A percentile compares a stretch with the other conserved stretches of the same genome.
phyloP scores from a whole-genome alignment of 2,329 filamentous ascomycete species.

The Penicillium occitanis region DNA sequence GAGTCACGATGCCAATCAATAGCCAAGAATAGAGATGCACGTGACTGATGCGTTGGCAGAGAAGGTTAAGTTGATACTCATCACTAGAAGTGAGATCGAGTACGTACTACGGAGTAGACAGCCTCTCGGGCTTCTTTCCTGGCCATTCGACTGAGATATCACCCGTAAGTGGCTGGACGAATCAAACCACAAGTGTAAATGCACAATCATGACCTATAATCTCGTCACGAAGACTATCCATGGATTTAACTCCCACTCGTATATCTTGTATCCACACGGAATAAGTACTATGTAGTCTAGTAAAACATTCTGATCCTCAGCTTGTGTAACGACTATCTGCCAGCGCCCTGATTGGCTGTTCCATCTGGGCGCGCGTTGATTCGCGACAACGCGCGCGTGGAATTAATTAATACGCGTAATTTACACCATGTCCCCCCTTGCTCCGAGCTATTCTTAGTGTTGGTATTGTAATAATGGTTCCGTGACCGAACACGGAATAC shows the following conservation, averaged over 20 bases:
- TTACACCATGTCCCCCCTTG: not conserved
- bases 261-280: not conserved
- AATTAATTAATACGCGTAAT: slow-evolving; percentile 9
- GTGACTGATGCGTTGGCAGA: slow-evolving; percentile 17
- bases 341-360: not conserved
- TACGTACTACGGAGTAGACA: not conserved
- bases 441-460: not conserved
- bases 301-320: not conserved
- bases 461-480: not conserved
- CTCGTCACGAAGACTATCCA: not conserved
- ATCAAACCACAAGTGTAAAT: not conserved
- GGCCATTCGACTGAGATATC: not conserved
- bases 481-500: slow-evolving; percentile 8
- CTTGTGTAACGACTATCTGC: not conserved
- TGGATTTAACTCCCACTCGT: not conserved
- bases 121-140: not conserved
- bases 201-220: not conserved
- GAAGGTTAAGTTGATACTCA: not conserved
- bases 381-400: slow-evolving; percentile 11
- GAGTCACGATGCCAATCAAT: slow-evolving; percentile 5
- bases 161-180: not conserved
- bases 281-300: not conserved
- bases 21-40: not conserved
- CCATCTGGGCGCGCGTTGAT: not conserved
- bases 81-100: not conserved